These are phyloP conservation scores for Geotrichum citri-aurantii DNA, from an alignment of 1,139 yeast species.

Conservation along the genomic window DNA sequence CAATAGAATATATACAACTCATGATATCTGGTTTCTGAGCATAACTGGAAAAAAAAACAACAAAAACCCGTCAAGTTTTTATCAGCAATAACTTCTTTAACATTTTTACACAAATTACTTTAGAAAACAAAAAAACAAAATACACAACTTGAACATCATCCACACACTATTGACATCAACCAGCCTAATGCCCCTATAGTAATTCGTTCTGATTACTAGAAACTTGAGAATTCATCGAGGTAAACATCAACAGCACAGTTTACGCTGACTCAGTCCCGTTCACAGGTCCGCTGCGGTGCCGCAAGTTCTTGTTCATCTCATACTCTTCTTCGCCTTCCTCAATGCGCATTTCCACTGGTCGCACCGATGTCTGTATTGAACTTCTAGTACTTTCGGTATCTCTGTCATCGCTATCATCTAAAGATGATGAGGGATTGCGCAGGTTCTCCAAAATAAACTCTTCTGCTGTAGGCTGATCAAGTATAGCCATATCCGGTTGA, in stretches of 20 bases:
- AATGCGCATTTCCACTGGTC: background rate
- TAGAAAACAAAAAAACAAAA: background rate
- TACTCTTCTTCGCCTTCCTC: background rate
- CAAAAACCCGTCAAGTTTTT: no score
- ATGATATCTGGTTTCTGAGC: no score
- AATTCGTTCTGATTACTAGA: background rate
- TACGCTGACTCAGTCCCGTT: background rate
- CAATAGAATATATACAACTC: no score
- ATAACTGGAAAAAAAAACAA: no score
- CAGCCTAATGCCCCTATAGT: no score
- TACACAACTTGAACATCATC: no score
- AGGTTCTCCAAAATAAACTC: conserved; percentile 44
- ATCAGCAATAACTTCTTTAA: no score
- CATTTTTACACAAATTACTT: no score
- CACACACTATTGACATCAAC: no score
- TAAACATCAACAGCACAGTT: background rate
- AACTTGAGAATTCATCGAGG: background rate
- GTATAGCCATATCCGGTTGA: conserved; percentile 47
- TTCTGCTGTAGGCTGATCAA: conserved; percentile 75
- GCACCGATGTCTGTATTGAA: background rate
- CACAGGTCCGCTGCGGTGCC: background rate
- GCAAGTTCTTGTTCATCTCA: background rate
- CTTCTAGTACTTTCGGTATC: background rate
- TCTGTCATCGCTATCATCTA: background rate
- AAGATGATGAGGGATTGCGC: conserved; percentile 5